Evolutionary conservation across 805 yeast species (phyloP).

Genomic region (Scheffersomyces ergatensis): DNA sequence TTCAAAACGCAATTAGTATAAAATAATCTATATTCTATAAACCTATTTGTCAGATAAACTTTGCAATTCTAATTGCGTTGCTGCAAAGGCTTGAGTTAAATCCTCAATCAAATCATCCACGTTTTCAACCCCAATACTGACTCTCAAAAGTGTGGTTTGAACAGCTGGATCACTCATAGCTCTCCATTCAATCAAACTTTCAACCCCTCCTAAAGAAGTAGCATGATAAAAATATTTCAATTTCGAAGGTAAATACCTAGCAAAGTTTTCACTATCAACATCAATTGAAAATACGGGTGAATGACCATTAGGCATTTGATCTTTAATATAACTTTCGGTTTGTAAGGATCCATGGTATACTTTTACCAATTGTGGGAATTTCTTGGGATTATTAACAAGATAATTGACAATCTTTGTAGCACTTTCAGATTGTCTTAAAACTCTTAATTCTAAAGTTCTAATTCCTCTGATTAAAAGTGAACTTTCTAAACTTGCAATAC

Average conservation of each 20-base stretch:
- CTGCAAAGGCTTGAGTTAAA: slow-evolving; percentile 52
- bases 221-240: slow-evolving; percentile 82
- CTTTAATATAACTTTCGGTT: slow-evolving; percentile 59
- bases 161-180: slow-evolving; percentile 58
- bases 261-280: slow-evolving; percentile 48
- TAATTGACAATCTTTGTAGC: slow-evolving; percentile 61
- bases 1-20: no score
- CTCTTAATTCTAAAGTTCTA: slow-evolving; percentile 75
- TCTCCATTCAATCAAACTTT: slow-evolving; percentile 89
- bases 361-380: slow-evolving; percentile 46
- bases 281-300: slow-evolving; percentile 76
- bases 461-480: slow-evolving; percentile 74
- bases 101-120: slow-evolving; percentile 75
- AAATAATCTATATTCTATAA: no score
- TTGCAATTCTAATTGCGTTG: not conserved
- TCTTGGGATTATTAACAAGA: slow-evolving; percentile 47
- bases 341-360: slow-evolving; percentile 79
- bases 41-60: no score
- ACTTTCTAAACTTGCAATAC: slow-evolving; percentile 73
- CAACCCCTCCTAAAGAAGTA: slow-evolving; percentile 90
- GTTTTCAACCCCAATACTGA: slow-evolving; percentile 81
- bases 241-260: slow-evolving; percentile 61
- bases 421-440: slow-evolving; percentile 60
- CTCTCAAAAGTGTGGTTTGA: slow-evolving; percentile 58
- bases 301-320: slow-evolving; percentile 62